Conservation (phyloP, 441 rosid species). For the California macrophylla region DNA sequence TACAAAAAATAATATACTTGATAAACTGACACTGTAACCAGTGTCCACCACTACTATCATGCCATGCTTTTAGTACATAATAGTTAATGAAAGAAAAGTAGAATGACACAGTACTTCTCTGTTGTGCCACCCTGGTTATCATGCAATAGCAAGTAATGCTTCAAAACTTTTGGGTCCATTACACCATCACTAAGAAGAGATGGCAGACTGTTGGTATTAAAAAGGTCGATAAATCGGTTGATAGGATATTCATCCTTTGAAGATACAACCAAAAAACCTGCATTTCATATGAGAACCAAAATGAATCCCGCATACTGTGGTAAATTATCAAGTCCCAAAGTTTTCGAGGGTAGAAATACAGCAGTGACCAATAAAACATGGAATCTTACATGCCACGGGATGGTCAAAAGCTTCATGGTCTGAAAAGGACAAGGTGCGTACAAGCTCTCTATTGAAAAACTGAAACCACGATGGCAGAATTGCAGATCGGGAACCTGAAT, state of each 20-base stretch:
- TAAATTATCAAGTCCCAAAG: conserved; percentile 8
- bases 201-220: conserved; percentile 68
- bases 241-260: conserved; percentile 87
- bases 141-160: conserved; percentile 79
- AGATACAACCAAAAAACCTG: conserved; percentile 94
- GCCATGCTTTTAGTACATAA: neutral
- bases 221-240: conserved; percentile 73
- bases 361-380: conserved; percentile 18
- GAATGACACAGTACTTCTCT: conserved; percentile 43
- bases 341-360: conserved; percentile 8
- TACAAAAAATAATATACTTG: neutral
- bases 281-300: conserved; percentile 18
- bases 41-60: neutral
- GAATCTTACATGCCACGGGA: conserved; percentile 90
- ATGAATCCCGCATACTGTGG: neutral
- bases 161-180: conserved; percentile 90
- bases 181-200: conserved; percentile 77
- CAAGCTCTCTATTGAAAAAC: conserved; percentile 68
- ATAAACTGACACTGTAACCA: neutral
- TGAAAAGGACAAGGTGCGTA: conserved; percentile 59
- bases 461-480: conserved; percentile 82
- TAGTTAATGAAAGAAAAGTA: neutral
- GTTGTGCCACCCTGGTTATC: conserved; percentile 76
- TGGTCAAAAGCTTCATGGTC: conserved; percentile 97
- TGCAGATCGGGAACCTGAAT: conserved; percentile 69